phyloP scores from a whole-genome alignment of 306 rosid species.

The Dryas alaskensis region DNA sequence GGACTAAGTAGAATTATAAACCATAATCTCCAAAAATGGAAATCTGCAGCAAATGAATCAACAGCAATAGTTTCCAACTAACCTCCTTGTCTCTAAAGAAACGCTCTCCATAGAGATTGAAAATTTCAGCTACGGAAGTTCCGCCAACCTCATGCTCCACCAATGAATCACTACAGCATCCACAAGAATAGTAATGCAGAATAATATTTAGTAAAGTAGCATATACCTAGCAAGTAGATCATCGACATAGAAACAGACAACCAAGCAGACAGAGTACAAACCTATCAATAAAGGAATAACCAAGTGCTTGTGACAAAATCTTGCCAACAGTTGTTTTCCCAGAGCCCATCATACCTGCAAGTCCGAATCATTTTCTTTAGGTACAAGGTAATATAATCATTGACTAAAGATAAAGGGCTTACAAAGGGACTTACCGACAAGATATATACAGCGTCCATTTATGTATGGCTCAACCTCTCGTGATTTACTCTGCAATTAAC shows the following conservation, averaged over 20 bases:
- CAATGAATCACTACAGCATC: constrained; percentile 64
- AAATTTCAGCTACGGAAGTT: constrained; percentile 76
- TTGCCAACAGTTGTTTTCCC: constrained; percentile 98
- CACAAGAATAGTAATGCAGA: constrained; percentile 28
- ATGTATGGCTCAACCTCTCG: constrained; percentile 69
- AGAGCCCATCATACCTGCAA: constrained; percentile 99
- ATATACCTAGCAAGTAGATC: constrained; percentile 14
- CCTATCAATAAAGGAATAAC: constrained; percentile 83
- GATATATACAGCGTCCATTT: constrained; percentile 85
- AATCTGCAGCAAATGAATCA: constrained; percentile 11
- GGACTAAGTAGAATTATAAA: constrained; percentile 12
- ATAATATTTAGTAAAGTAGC: constrained; percentile 24
- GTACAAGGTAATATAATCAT: constrained; percentile 16
- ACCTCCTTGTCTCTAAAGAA: constrained; percentile 93
- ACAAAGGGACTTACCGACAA: constrained; percentile 80
- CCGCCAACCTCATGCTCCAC: constrained; percentile 73
- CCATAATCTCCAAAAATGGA: neutral
- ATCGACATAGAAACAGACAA: constrained; percentile 15
- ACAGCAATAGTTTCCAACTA: constrained; percentile 30
- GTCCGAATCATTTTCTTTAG: constrained; percentile 28
- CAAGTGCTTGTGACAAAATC: constrained; percentile 70
- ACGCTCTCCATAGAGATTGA: constrained; percentile 72
- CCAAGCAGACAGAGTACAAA: constrained; percentile 36
- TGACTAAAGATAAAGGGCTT: constrained; percentile 25
- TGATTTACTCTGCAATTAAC: constrained; percentile 65